A percentile compares a stretch with the other conserved stretches of the same genome.
Conservation (phyloP, 2,329 filamentous ascomycete species). For the Orbilia blumenaviensis region DNA sequence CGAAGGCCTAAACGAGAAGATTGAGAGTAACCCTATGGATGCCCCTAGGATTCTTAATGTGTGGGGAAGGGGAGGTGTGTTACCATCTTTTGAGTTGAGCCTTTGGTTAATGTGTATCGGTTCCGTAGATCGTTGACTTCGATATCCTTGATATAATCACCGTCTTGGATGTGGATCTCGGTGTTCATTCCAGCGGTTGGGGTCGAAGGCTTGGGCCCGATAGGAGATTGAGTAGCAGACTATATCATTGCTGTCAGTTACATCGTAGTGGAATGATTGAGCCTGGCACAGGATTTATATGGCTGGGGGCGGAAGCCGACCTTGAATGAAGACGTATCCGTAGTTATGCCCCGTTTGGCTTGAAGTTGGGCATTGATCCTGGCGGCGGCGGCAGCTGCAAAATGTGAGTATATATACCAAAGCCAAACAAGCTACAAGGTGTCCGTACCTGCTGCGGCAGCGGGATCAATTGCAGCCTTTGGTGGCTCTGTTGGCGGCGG, state of each 20-base stretch:
- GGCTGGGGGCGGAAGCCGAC: neutral
- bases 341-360: conserved; percentile 78
- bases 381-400: conserved; percentile 82
- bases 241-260: conserved; percentile 59
- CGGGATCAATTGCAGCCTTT: conserved; percentile 72
- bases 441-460: conserved; percentile 75
- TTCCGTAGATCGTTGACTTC: conserved; percentile 98
- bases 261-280: neutral
- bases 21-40: conserved; percentile 59
- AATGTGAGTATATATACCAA: conserved; percentile 45
- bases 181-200: conserved; percentile 71
- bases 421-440: neutral
- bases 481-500: conserved; percentile 59
- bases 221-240: conserved; percentile 65
- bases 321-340: conserved; percentile 28
- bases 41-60: conserved; percentile 63
- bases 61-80: conserved; percentile 66
- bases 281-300: neutral
- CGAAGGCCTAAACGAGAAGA: conserved; percentile 50
- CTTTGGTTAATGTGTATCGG: conserved; percentile 95
- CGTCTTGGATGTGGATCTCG: conserved; percentile 93
- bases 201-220: conserved; percentile 27
- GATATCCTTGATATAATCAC: conserved; percentile 98
- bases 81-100: conserved; percentile 99
- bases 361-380: conserved; percentile 84